These are phyloP conservation scores for Phytophthora ohioensis DNA, from an alignment of 352 stramenopile species.

Conservation along the genomic window DNA sequence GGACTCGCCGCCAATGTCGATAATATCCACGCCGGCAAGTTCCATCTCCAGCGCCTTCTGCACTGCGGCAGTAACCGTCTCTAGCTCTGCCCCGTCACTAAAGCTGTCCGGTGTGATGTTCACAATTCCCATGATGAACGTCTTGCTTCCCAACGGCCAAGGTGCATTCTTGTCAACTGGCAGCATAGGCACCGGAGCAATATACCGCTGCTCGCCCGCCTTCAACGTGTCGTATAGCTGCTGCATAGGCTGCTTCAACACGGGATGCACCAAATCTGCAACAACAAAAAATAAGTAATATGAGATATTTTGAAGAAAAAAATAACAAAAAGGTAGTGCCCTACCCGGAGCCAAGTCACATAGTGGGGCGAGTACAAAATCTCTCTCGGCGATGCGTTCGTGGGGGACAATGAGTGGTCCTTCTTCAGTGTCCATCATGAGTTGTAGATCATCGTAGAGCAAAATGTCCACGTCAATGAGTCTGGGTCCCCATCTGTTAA, in stretches of 20 bases:
- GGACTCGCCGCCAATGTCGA: slow-evolving; percentile 99
- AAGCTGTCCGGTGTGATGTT: slow-evolving; percentile 99
- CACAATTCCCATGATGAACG: slow-evolving; percentile 97
- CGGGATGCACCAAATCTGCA: slow-evolving; percentile 80
- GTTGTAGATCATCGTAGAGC: slow-evolving; percentile 86
- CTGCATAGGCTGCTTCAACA: slow-evolving; percentile 74
- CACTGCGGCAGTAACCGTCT: slow-evolving; percentile 69
- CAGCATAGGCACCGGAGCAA: slow-evolving; percentile 60
- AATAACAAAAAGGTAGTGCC: background rate
- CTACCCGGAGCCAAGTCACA: slow-evolving; percentile 89
- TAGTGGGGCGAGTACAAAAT: slow-evolving; percentile 98
- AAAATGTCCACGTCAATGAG: slow-evolving; percentile 97
- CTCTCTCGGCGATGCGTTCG: slow-evolving; percentile 92
- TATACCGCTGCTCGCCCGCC: slow-evolving; percentile 33
- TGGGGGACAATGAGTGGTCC: slow-evolving; percentile 94
- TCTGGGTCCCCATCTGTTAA: slow-evolving; percentile 90
- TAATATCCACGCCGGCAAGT: slow-evolving; percentile 91
- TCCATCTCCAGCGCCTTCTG: slow-evolving; percentile 91
- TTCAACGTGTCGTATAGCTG: slow-evolving; percentile 69
- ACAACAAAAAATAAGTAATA: slow-evolving; percentile 3
- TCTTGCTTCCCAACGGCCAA: slow-evolving; percentile 68
- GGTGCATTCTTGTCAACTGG: slow-evolving; percentile 52
- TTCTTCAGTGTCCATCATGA: slow-evolving; percentile 72
- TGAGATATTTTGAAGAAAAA: background rate
- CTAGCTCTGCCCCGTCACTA: slow-evolving; percentile 73